Percentiles rank a stretch among this genome's conserved stretches.
Conservation (phyloP, 129 eudicot species). For the Chrysanthemum makinoi region DNA sequence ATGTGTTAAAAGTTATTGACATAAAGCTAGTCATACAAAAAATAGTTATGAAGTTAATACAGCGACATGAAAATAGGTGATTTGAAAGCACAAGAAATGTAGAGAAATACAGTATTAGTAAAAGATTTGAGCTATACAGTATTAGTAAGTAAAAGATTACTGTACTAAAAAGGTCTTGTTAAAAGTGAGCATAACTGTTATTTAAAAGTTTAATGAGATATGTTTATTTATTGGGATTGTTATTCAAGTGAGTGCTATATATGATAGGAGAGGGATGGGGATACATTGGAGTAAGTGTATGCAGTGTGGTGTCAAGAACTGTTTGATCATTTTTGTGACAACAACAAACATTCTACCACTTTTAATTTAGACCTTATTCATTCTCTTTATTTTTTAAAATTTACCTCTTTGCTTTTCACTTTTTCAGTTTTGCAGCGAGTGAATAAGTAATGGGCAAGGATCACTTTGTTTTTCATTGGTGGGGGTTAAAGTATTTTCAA, state of each 20-base stretch:
- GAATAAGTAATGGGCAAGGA: conserved; percentile 17
- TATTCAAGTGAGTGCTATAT: not conserved
- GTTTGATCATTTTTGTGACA: conserved; percentile 44
- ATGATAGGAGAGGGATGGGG: conserved; percentile 1
- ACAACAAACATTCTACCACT: conserved; percentile 33
- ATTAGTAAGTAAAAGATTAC: no score
- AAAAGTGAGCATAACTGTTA: no score
- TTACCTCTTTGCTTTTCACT: conserved; percentile 28
- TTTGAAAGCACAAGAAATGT: no score
- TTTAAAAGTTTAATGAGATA: not conserved
- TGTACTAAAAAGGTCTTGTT: no score
- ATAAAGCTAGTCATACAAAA: no score
- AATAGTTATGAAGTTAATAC: no score
- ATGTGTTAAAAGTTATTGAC: no score
- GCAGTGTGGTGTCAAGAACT: conserved; percentile 42
- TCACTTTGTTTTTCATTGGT: conserved; percentile 10
- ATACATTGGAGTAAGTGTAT: conserved; percentile 38
- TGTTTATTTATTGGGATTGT: not conserved
- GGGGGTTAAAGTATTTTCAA: conserved; percentile 18
- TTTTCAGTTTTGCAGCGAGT: conserved; percentile 39
- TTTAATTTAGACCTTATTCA: conserved; percentile 20
- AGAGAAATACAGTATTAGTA: no score
- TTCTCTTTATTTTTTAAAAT: not conserved
- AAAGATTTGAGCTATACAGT: no score
- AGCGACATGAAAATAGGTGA: no score